Conservation (phyloP, 148 eudicot species). For the Cornus suecica region DNA sequence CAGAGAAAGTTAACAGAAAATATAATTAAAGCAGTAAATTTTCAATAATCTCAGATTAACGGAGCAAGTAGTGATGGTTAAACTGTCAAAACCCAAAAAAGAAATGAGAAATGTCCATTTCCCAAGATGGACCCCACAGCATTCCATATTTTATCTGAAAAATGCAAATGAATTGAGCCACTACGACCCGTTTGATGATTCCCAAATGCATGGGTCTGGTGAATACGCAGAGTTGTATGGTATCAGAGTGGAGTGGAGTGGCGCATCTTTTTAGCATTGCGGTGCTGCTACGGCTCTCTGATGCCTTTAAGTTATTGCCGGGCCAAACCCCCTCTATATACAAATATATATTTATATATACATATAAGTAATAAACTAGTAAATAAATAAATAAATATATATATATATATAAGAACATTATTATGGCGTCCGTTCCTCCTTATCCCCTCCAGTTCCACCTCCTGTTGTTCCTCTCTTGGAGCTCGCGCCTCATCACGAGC, state of each 20-base stretch:
- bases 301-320: not conserved
- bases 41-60: no score
- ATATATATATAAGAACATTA: not conserved
- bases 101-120: no score
- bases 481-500: slow-evolving; percentile 50
- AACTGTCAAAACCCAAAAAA: no score
- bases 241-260: not conserved
- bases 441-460: slow-evolving; percentile 21
- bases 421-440: slow-evolving; percentile 27
- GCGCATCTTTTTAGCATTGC: slow-evolving; percentile 21
- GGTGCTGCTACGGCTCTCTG: slow-evolving; percentile 37
- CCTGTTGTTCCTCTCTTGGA: slow-evolving; percentile 41
- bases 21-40: no score
- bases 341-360: not conserved
- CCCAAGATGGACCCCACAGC: not conserved
- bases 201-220: not conserved
- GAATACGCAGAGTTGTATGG: not conserved
- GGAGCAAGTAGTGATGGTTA: no score
- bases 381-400: not conserved
- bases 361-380: no score
- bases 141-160: not conserved
- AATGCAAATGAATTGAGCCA: not conserved
- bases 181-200: not conserved
- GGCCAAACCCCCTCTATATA: not conserved
- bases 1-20: no score